Evolutionary conservation across 2,329 filamentous ascomycete genomes (phyloP).

Genomic region (Dichotomopilus funicola): DNA sequence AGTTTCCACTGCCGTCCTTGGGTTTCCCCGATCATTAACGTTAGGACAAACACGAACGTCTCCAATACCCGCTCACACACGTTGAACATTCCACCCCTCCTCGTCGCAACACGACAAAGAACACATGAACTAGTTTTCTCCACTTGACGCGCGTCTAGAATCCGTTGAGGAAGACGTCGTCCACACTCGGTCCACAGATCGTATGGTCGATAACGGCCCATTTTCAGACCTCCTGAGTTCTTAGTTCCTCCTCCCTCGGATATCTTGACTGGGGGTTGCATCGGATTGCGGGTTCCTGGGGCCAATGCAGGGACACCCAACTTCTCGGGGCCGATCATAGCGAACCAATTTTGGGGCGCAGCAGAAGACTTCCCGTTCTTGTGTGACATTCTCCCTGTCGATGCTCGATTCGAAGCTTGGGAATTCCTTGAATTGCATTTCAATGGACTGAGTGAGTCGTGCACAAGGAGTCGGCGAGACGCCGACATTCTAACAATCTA

Average conservation of each 20-base stretch:
- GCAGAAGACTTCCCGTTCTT: not conserved
- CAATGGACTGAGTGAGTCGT: no score
- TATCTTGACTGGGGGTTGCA: not conserved
- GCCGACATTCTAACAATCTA: no score
- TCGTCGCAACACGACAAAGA: no score
- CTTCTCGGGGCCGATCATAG: conserved; percentile 4
- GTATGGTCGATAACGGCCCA: conserved; percentile 10
- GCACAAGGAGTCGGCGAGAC: no score
- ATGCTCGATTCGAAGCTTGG: not conserved
- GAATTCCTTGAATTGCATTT: no score
- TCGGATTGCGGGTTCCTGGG: conserved; percentile 4
- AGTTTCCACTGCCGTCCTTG: no score
- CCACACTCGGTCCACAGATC: not conserved
- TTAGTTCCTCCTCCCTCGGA: no score
- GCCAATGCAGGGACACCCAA: conserved; percentile 8
- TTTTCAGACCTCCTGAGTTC: conserved; percentile 6
- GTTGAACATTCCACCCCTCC: no score
- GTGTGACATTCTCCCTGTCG: not conserved
- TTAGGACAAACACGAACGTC: no score
- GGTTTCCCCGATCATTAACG: no score
- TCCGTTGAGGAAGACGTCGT: not conserved
- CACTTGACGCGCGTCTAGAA: conserved; percentile 12
- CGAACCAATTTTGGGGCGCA: conserved; percentile 16
- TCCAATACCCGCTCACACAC: no score
- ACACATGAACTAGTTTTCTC: no score